Base-by-base conservation (phyloP, 2,329 filamentous ascomycete species). In the Cytospora mali region DNA sequence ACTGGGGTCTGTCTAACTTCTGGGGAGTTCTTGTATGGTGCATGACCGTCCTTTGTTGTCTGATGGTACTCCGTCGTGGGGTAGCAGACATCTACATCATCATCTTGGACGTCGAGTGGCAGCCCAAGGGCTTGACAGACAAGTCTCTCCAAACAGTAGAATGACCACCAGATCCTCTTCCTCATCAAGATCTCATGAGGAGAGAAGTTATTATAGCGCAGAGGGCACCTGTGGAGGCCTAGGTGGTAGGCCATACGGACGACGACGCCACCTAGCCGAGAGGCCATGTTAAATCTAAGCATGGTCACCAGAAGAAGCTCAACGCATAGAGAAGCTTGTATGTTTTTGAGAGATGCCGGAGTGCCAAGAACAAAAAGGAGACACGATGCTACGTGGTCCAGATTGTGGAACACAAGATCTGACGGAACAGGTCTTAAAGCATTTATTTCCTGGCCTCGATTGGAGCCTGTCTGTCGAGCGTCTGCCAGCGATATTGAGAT, bases 211-310 rank as follows among this genome's bases (percentile, higher is more conserved):
- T 78, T 73, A 61, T 79, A 86, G 0, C 84, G 76, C 6, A 75
- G 75, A 1, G 84, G 83, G 59, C 84, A 87, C 3, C 84, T 79
- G 71, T 87, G 84, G n/a, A 87, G 75, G 0, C 84, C 84, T 2
- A 86, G 72, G 53, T 86, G 83, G 51, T 82, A 84, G 0, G 82
- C 80, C 68, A 84, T 83, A 5, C 83, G 79, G 7, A 81, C 80
- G 5, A 86, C 79, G 2, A 84, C 71, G 0, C 84, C 84, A 0
- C 84, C 82, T 0, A 86, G 68, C 4, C 83, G 77, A 1, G 83
- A 86, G 0, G 84, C 84, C 16, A 82, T 80, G 64, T 85, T 85
- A 10, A 85, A 74, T 6, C 82, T 80, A 7, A 86, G 74, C 73
- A 85, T 83, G 0, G 82, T 84, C 0, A 83, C 75, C 0, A 87